Base-by-base conservation (phyloP, 768 basidiomycete genomes). In the Agaricus subrufescens region DNA sequence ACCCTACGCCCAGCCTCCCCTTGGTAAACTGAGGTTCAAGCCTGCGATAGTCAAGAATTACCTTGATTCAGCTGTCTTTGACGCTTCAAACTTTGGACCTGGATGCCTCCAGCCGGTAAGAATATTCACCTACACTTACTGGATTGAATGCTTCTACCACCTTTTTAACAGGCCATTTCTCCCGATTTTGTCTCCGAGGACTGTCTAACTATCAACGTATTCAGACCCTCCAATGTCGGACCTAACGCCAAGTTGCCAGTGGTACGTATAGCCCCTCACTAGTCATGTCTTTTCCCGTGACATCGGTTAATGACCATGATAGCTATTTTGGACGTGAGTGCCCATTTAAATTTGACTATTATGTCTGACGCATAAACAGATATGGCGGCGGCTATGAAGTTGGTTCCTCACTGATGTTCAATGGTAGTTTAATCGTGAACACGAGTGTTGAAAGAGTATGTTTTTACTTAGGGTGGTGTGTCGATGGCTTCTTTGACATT, bases 141-240 rank as follows among this genome's bases (percentile, higher is more conserved):
- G n/a, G 19, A 23, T 19, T 47, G 26, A 37, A 31, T 31, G 9
- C 26, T 7, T 27, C 12, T 14, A 4, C 27, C 38, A 47, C 34
- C 11, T 8, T 7, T 34, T 70, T 62, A 38, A n/a, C 46, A 59
- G 76, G 71, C 52, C 62, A 69, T 62, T 46, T 64, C 55, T 67
- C 68, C 52, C 65, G 72, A 55, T 59, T 67, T 27, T 61, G 73
- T 66, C 37, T 80, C 81, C 25, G 83, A 86, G 63, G 83, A 85
- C 58, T 85, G 82, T 62, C 67, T 86, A 47, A 82, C 80, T 19
- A 69, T 85, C 50, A 84, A 85, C 60, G 67, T 86, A 3, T 81
- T 79, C 54, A 70, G 81, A 23, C 83, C 84, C 0, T 69, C 75
- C 0, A 73, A 73, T 10, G 49, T 68, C 11, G 40, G 44, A 3